Base-by-base conservation (phyloP, 345 rosid genomes). In the Pseudoturritis turrita region DNA sequence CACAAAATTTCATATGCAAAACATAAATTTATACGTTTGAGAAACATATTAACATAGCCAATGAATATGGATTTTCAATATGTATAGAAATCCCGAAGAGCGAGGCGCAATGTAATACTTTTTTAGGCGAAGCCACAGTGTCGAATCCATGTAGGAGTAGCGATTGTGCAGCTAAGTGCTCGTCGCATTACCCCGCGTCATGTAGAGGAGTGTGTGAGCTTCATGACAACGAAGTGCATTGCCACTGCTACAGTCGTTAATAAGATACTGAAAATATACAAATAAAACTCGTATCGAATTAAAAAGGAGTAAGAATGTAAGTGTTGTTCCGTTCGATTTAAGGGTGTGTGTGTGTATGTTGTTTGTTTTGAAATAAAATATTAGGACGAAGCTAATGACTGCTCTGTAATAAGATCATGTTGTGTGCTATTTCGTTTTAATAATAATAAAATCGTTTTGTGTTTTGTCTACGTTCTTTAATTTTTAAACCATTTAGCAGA, bases 201-300 rank as follows among this genome's bases (percentile, higher is more conserved):
- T 70, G 74, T 14, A 60, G 10, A 59, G 74, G 58, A 70, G 67
- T 59, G 51, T 70, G 74, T 70, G 67, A 70, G 59, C n/a, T 2
- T 9, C 37, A 62, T 35, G 21, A 64, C 41, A 3, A 46, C 9
- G 31, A 59, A 5, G 58, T 59, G 10, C 60, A 33, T 13, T 70
- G 74, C 50, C 23, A 36, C 51, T 70, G 74, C 74, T 60, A 59
- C 29, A 49, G 74, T 70, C 26, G 19, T 13, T n/a, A n/a, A n/a
- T n/a, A n/a, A n/a, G n/a, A n/a, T n/a, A n/a, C n/a, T 22, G 26
- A 21, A 45, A 31, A 1, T 26, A n/a, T 53, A 51, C 28, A 2
- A 52, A n/a, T 26, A 1, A 52, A 39, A n/a, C 40, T 25, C 37
- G 50, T 15, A 65, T 36, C 47, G 1, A 51, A 51, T 23, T n/a